Percentiles rank a stretch among this genome's conserved stretches.
Evolutionary conservation across 371 early-diverging fungal genomes (phyloP).

Genomic region (Synchytrium microbalum): DNA sequence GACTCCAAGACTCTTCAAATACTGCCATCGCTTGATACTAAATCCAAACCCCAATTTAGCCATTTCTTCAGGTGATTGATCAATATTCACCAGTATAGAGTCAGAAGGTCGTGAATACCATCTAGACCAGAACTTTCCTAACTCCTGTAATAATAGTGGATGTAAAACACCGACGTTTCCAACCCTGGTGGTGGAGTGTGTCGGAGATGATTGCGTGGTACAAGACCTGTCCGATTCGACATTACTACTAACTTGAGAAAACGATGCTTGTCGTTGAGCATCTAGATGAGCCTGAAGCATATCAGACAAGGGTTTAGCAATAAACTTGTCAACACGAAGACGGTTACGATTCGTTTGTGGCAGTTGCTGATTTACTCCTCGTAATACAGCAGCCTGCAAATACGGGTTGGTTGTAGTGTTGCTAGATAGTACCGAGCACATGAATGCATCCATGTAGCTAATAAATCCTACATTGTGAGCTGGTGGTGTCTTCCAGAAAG

Average conservation of each 20-base stretch:
- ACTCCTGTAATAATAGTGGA: slow-evolving; percentile 8
- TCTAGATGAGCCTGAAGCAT: no score
- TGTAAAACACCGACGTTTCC: not conserved
- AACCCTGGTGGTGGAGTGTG: not conserved
- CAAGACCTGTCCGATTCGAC: not conserved
- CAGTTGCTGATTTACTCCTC: slow-evolving; percentile 21
- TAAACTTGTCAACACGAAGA: slow-evolving; percentile 27
- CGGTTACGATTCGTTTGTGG: slow-evolving; percentile 35
- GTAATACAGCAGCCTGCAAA: slow-evolving; percentile 27
- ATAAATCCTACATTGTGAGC: not conserved
- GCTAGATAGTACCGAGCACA: not conserved
- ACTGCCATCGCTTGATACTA: slow-evolving; percentile 15
- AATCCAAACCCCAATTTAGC: slow-evolving; percentile 16
- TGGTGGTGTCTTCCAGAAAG: no score
- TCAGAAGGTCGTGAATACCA: slow-evolving; percentile 31
- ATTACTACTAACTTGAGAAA: not conserved
- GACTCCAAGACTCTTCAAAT: slow-evolving; percentile 3
- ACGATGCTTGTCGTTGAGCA: no score
- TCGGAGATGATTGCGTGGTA: not conserved
- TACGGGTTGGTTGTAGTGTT: slow-evolving; percentile 9
- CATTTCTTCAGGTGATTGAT: slow-evolving; percentile 11
- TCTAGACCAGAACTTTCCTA: slow-evolving; percentile 25
- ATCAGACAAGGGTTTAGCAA: slow-evolving; percentile 7
- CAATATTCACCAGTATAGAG: slow-evolving; percentile 10
- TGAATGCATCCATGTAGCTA: not conserved